Conservation (phyloP, 306 rosid genomes). For the Castanospermum australe region DNA sequence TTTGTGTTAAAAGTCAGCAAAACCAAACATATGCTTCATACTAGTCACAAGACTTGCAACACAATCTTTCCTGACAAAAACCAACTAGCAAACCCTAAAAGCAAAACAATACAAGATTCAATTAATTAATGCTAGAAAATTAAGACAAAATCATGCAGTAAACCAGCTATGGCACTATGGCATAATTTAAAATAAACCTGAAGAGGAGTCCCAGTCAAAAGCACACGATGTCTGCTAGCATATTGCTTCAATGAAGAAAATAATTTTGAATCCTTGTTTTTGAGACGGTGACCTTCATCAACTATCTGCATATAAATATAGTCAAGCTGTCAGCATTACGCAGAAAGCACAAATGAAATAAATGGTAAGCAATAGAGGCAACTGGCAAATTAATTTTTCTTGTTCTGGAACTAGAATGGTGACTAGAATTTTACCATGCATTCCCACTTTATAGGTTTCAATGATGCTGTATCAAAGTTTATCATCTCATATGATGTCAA, state of each 20-base stretch:
- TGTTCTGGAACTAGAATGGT: neutral
- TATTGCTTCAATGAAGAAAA: constrained; percentile 74
- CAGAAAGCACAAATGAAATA: neutral
- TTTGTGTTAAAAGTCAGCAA: no score
- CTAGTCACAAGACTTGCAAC: neutral
- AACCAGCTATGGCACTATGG: constrained; percentile 7
- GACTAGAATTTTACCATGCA: constrained; percentile 51
- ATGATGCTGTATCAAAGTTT: constrained; percentile 53
- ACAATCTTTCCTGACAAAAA: neutral
- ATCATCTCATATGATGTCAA: constrained; percentile 80
- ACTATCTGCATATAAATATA: constrained; percentile 49
- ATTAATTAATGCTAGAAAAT: neutral
- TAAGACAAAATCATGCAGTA: neutral
- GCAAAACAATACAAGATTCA: neutral
- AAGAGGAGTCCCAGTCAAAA: constrained; percentile 83
- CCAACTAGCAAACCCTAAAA: neutral
- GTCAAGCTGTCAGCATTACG: constrained; percentile 16
- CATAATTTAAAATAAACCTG: constrained; percentile 49
- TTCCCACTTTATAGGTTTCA: constrained; percentile 74
- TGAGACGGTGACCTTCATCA: constrained; percentile 88
- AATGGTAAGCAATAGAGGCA: neutral
- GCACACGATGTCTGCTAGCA: constrained; percentile 56
- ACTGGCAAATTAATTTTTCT: neutral
- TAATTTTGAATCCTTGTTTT: constrained; percentile 75
- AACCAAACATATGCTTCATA: no score